A percentile compares a stretch with the other conserved stretches of the same genome.
Conservation (phyloP, 2,329 filamentous ascomycete species). For the Ascochyta viciae-villosae region DNA sequence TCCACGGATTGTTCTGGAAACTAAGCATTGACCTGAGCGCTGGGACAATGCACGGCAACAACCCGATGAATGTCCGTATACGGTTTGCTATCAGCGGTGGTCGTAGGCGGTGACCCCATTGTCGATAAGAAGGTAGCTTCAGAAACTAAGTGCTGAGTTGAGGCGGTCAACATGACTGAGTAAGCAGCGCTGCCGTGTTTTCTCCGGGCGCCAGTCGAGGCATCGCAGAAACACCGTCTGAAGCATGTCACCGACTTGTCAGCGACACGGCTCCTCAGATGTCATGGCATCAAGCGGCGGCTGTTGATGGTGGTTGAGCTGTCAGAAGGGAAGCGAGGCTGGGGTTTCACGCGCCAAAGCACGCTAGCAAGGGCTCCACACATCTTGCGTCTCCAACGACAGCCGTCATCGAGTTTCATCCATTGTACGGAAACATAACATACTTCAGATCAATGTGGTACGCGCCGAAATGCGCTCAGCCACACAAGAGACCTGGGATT, state of each 20-base stretch:
- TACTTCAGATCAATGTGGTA: conserved; percentile 17
- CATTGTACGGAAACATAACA: conserved; percentile 38
- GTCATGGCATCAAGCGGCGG: conserved; percentile 10
- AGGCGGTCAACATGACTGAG: background rate
- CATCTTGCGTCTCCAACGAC: conserved; percentile 32
- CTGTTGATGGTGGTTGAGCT: conserved; percentile 16
- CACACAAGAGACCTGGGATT: conserved; percentile 26
- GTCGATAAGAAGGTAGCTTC: background rate
- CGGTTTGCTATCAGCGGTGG: background rate
- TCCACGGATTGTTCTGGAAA: conserved; percentile 8
- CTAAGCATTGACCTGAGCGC: conserved; percentile 1
- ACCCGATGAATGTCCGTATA: background rate
- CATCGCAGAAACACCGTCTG: conserved; percentile 4
- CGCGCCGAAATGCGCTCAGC: conserved; percentile 28
- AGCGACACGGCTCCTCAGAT: conserved; percentile 17
- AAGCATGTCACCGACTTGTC: conserved; percentile 19
- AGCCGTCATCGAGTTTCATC: conserved; percentile 43
- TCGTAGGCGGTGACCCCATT: background rate
- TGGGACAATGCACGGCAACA: background rate
- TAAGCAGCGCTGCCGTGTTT: background rate
- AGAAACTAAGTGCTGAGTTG: background rate
- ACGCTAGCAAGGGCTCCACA: conserved; percentile 16
- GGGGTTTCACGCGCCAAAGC: conserved; percentile 9
- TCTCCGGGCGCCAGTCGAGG: background rate
- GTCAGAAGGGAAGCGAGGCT: conserved; percentile 5